phyloP scores from a whole-genome alignment of 1,284 basidiomycete species.

The Ustilago bromivora region DNA sequence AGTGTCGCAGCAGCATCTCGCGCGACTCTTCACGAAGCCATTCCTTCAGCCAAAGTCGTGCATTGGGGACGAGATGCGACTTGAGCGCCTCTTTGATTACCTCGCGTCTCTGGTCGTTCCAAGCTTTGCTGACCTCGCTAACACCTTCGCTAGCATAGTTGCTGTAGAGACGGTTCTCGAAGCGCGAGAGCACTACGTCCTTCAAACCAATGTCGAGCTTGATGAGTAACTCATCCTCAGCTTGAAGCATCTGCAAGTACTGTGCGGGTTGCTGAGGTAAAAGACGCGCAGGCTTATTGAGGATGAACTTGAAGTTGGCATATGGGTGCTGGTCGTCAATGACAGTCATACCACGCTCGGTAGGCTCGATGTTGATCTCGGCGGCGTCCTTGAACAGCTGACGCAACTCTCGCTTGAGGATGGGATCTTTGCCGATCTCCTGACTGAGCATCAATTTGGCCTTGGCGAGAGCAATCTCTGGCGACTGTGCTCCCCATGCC shows the following conservation, averaged over 20 bases:
- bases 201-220: constrained; percentile 79
- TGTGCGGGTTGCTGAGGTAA: constrained; percentile 76
- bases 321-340: constrained; percentile 91
- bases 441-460: constrained; percentile 88
- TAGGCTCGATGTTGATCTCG: constrained; percentile 85
- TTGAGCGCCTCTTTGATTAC: constrained; percentile 84
- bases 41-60: constrained; percentile 87
- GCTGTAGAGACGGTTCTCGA: constrained; percentile 74
- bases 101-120: constrained; percentile 88
- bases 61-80: constrained; percentile 83
- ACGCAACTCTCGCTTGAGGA: constrained; percentile 84
- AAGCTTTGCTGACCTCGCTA: constrained; percentile 85
- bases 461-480: constrained; percentile 55
- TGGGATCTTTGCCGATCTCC: constrained; percentile 92
- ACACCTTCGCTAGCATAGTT: constrained; percentile 88
- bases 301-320: constrained; percentile 95
- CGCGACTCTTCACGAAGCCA: constrained; percentile 91
- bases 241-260: constrained; percentile 90
- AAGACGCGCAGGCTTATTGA: constrained; percentile 81
- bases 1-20: constrained; percentile 72
- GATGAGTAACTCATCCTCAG: constrained; percentile 88
- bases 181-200: constrained; percentile 49
- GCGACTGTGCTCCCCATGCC: constrained; percentile 45
- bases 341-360: constrained; percentile 88
- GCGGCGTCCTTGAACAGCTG: constrained; percentile 82